Evolutionary conservation across 352 stramenopile species (phyloP).

Genomic region (Globisporangium lucens): DNA sequence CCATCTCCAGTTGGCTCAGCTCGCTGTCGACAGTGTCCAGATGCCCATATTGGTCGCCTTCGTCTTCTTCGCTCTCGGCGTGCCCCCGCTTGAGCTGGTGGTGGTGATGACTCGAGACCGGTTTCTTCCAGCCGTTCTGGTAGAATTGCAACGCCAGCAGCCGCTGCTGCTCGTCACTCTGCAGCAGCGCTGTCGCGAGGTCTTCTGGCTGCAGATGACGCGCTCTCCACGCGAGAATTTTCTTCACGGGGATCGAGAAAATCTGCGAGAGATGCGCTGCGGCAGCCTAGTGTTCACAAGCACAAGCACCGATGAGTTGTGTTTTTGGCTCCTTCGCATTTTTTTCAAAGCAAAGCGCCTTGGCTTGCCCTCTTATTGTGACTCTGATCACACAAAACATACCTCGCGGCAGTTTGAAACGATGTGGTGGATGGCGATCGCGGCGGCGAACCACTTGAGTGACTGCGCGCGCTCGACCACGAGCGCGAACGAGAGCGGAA

Average conservation of each 20-base stretch:
- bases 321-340: too few species aligned
- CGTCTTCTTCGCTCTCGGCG: background rate
- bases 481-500: slow-evolving; percentile 55
- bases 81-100: slow-evolving; percentile 1
- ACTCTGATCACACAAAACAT: too few species aligned
- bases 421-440: slow-evolving; percentile 48
- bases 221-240: background rate
- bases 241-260: slow-evolving; percentile 14
- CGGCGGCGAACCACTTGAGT: slow-evolving; percentile 61
- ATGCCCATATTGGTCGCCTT: background rate
- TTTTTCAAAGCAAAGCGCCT: too few species aligned
- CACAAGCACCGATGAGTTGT: too few species aligned
- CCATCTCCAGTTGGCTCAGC: slow-evolving; percentile 25
- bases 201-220: slow-evolving; percentile 9
- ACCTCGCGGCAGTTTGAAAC: slow-evolving; percentile 31
- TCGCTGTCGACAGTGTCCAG: slow-evolving; percentile 8
- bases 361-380: too few species aligned
- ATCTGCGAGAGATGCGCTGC: slow-evolving; percentile 20
- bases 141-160: slow-evolving; percentile 47
- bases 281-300: background rate
- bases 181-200: slow-evolving; percentile 34
- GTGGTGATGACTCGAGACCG: slow-evolving; percentile 11
- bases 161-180: slow-evolving; percentile 31
- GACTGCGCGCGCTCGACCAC: slow-evolving; percentile 45
- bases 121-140: slow-evolving; percentile 41